Evolutionary conservation across 768 basidiomycete species (phyloP), one percentile per base, ranked within the genome.

Genomic region (Mycena leptocephala): DNA sequence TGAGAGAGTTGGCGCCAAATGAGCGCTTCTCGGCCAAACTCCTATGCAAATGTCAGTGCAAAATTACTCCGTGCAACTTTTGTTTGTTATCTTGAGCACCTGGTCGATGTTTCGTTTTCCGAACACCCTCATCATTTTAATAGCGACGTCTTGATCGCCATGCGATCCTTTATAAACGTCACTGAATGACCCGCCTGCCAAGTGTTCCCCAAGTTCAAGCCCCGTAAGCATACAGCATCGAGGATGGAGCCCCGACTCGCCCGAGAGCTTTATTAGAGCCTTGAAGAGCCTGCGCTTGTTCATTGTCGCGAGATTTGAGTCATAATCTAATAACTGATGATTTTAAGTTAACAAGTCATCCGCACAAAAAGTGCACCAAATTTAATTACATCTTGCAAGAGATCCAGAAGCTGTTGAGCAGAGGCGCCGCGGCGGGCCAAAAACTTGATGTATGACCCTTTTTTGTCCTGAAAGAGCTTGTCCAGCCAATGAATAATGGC

Each of bases 1-100:
- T 79, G 80, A 41, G 59, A 37, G 26, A 80, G 70, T 6, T 78
- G 70, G 20, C 76, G 79, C 33, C 78, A 75, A 22, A 80, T 79
- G 28, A 78, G 69, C 13, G 80, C 77, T 51, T 82, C 81, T 55
- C 77, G 58, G 28, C 63, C 61, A 53, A n/a, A n/a, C n/a, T n/a
- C n/a, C n/a, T n/a, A n/a, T n/a, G n/a, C n/a, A n/a, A 73, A 73
- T 30, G 26, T 46, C 72, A 65, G 26, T 13, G 26, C 26, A 51
- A 35, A 53, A 11, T 14, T n/a, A n/a, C n/a, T n/a, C n/a, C n/a
- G n/a, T n/a, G n/a, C n/a, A n/a, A n/a, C n/a, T n/a, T n/a, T n/a
- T n/a, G n/a, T n/a, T n/a, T n/a, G n/a, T 11, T 51, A 5, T 56
- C 68, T 70, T 70, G 26, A 76, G 30, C 10, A 79, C 16, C 5